Conservation (phyloP, 2,329 filamentous ascomycete species). For the Hortaea sp. region DNA sequence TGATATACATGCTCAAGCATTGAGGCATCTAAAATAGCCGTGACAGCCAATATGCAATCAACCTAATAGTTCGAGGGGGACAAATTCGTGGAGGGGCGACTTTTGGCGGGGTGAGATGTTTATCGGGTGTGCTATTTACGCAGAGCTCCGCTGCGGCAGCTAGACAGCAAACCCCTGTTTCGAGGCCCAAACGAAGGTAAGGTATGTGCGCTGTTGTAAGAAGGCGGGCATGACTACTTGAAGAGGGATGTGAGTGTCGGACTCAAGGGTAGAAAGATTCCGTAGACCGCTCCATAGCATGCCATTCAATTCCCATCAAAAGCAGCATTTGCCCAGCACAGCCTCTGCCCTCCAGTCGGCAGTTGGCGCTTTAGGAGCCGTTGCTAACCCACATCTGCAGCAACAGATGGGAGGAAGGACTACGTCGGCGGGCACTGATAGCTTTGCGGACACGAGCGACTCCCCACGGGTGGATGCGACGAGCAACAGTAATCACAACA, state of each 20-base stretch:
- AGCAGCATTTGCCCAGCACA: slow-evolving; percentile 12
- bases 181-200: too few species aligned
- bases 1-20: slow-evolving; percentile 24
- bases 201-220: too few species aligned
- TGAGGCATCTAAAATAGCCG: not conserved
- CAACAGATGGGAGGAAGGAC: slow-evolving; percentile 18
- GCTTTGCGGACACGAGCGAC: slow-evolving; percentile 29
- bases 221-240: too few species aligned
- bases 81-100: too few species aligned
- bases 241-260: too few species aligned
- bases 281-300: slow-evolving; percentile 1
- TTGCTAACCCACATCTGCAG: slow-evolving; percentile 34
- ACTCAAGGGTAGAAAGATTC: too few species aligned
- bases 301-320: slow-evolving; percentile 9
- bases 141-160: too few species aligned
- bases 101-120: too few species aligned
- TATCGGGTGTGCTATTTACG: too few species aligned
- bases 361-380: slow-evolving; percentile 37
- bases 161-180: too few species aligned
- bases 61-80: too few species aligned
- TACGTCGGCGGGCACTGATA: slow-evolving; percentile 33
- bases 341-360: slow-evolving; percentile 33
- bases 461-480: slow-evolving; percentile 11
- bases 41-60: too few species aligned
- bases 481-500: slow-evolving; percentile 16